A percentile compares a stretch with the other conserved stretches of the same genome.
Evolutionary conservation across 2,329 filamentous ascomycete species (phyloP).

Genomic region (Epichloe amarillans): DNA sequence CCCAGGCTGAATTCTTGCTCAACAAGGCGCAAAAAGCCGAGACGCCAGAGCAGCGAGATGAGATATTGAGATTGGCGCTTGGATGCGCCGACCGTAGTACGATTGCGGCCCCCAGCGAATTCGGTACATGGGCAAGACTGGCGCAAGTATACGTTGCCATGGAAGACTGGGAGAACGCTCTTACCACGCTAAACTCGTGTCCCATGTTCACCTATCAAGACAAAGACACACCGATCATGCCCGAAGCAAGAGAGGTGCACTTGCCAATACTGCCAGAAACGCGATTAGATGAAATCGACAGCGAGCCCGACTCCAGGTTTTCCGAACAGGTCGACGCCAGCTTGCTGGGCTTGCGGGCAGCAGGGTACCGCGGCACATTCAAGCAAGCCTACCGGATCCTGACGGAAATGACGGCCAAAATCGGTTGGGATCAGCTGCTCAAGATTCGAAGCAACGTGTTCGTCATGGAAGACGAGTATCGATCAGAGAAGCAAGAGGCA

Average conservation of each 20-base stretch:
- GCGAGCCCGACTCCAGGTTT: constrained; percentile 69
- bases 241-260: constrained; percentile 76
- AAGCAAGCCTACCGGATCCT: constrained; percentile 87
- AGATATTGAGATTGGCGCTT: constrained; percentile 70
- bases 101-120: constrained; percentile 90
- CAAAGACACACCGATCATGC: constrained; percentile 90
- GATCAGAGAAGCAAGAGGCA: constrained; percentile 65
- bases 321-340: constrained; percentile 80
- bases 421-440: constrained; percentile 92
- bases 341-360: constrained; percentile 71
- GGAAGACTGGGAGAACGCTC: constrained; percentile 92
- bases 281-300: constrained; percentile 89
- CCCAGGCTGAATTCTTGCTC: constrained; percentile 83
- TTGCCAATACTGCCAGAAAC: constrained; percentile 82
- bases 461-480: constrained; percentile 98
- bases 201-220: constrained; percentile 99
- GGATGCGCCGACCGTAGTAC: constrained; percentile 92
- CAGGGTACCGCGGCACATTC: constrained; percentile 88
- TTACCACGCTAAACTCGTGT: constrained; percentile 93
- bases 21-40: constrained; percentile 56
- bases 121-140: constrained; percentile 88
- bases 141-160: constrained; percentile 88
- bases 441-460: constrained; percentile 95
- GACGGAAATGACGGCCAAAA: constrained; percentile 90
- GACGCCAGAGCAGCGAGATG: constrained; percentile 41